phyloP scores from a whole-genome alignment of 164 flowering plant species.

The Liriodendron chinense region DNA sequence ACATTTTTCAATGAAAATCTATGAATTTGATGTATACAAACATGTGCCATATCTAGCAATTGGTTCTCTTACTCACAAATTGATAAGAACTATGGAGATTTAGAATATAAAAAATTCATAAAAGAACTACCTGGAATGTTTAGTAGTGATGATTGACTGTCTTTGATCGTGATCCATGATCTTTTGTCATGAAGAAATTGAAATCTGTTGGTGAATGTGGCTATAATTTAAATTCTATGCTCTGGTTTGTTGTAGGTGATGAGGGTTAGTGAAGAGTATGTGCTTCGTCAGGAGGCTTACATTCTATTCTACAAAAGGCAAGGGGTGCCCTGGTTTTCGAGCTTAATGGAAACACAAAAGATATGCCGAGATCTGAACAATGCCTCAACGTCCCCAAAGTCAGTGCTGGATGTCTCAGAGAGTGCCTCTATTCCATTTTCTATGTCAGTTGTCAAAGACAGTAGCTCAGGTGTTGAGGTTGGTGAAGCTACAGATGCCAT shows the following conservation, averaged over 20 bases:
- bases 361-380: background rate
- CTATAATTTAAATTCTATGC: background rate
- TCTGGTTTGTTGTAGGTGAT: slow-evolving; percentile 12
- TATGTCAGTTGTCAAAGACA: background rate
- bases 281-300: slow-evolving; percentile 69
- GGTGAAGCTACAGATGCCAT: background rate
- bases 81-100: background rate
- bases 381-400: slow-evolving; percentile 51
- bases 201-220: background rate
- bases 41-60: background rate
- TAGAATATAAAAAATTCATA: no score
- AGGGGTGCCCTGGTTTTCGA: slow-evolving; percentile 74
- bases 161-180: background rate
- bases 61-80: background rate
- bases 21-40: no score
- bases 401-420: slow-evolving; percentile 50
- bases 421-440: background rate
- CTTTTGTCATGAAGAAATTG: background rate
- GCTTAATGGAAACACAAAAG: slow-evolving; percentile 37
- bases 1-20: no score
- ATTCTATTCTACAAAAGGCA: slow-evolving; percentile 73
- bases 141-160: background rate
- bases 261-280: slow-evolving; percentile 28
- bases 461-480: background rate
- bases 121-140: background rate